Percentiles rank a stretch among this genome's conserved stretches.
Evolutionary conservation across 139 green algal species (phyloP).

Genomic region (Chlorokybus atmophyticus): DNA sequence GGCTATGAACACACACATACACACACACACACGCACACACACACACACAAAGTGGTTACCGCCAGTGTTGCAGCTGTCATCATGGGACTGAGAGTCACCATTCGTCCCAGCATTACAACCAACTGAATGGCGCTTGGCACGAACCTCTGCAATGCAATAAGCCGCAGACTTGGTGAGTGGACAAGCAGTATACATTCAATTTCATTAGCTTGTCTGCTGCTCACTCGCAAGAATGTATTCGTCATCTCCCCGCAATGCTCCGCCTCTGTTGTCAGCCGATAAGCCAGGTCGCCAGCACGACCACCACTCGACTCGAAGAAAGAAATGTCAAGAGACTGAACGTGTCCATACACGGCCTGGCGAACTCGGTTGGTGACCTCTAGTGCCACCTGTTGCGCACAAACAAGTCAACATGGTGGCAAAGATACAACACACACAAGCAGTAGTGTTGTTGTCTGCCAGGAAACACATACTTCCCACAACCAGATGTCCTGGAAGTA

Average conservation of each 20-base stretch:
- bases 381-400: too few species aligned
- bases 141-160: conserved; percentile 17
- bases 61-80: conserved; percentile 15
- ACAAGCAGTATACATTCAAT: too few species aligned
- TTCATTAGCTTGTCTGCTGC: too few species aligned
- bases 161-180: too few species aligned
- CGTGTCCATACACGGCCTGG: conserved; percentile 1
- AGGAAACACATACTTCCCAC: too few species aligned
- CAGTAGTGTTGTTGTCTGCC: too few species aligned
- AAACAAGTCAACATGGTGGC: too few species aligned
- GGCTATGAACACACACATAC: too few species aligned
- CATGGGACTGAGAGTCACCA: conserved; percentile 23
- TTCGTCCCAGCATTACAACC: conserved; percentile 23
- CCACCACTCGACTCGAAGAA: conserved; percentile 11
- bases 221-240: conserved; percentile 9
- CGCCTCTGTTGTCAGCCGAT: conserved; percentile 23
- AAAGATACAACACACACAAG: too few species aligned
- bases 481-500: conserved; percentile 32
- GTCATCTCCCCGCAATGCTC: conserved; percentile 21
- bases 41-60: conserved; percentile 1
- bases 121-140: conserved; percentile 19
- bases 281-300: conserved; percentile 21
- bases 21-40: too few species aligned
- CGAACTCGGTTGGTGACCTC: conserved; percentile 20
- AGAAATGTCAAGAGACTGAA: conserved; percentile 17